These are phyloP conservation scores for Cladophialophora immunda DNA, from an alignment of 2,329 filamentous ascomycete genomes.

Conservation along the genomic window DNA sequence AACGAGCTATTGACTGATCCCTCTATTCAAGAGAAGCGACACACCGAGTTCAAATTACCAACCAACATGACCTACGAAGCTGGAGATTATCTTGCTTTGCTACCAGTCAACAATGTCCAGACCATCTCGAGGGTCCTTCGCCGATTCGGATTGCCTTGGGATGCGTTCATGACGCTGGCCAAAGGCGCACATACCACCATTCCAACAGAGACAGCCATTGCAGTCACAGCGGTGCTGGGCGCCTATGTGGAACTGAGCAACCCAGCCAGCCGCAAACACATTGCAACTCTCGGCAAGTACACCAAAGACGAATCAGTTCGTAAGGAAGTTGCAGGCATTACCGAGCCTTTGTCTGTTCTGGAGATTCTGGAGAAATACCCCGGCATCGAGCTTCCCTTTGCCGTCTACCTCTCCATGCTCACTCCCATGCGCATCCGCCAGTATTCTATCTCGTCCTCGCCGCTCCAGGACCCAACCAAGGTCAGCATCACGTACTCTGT, in stretches of 20 bases:
- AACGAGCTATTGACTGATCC: conserved; percentile 61
- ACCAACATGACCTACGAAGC: conserved; percentile 71
- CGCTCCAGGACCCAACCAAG: conserved; percentile 64
- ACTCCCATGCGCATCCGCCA: conserved; percentile 81
- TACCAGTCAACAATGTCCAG: conserved; percentile 73
- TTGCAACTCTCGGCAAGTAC: conserved; percentile 31
- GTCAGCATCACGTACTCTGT: conserved; percentile 75
- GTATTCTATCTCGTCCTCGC: conserved; percentile 81
- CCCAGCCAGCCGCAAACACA: conserved; percentile 71
- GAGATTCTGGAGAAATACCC: conserved; percentile 74
- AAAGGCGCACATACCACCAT: conserved; percentile 62
- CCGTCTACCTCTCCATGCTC: conserved; percentile 74
- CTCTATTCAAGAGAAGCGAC: conserved; percentile 66
- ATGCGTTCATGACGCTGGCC: conserved; percentile 70
- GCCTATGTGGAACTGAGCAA: conserved; percentile 78
- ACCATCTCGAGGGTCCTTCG: conserved; percentile 71
- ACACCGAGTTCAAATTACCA: conserved; percentile 74
- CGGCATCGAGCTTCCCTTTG: conserved; percentile 68
- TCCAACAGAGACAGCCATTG: conserved; percentile 65
- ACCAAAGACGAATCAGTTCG: conserved; percentile 29
- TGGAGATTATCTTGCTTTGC: conserved; percentile 78
- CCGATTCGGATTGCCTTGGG: conserved; percentile 72
- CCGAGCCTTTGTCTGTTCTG: conserved; percentile 54
- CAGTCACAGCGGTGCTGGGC: conserved; percentile 70
- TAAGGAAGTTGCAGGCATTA: conserved; percentile 13